phyloP scores from a whole-genome alignment of 805 yeast genomes.

The Ogataea trehalophila region DNA sequence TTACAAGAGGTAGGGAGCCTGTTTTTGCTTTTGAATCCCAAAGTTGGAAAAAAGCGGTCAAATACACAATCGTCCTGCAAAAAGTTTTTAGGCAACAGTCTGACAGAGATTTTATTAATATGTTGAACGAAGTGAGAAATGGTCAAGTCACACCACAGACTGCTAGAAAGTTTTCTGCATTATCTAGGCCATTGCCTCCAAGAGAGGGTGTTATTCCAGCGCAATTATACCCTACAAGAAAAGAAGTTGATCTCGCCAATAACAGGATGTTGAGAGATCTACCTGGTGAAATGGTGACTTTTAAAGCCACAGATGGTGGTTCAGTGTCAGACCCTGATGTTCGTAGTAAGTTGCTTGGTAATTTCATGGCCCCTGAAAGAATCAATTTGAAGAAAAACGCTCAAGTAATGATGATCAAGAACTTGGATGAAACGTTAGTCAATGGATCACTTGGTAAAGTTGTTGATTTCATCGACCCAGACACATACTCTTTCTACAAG shows the following conservation, averaged over 20 bases:
- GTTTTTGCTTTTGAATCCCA: conserved; percentile 61
- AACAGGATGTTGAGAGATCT: conserved; percentile 41
- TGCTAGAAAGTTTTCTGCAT: conserved; percentile 41
- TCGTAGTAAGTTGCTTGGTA: conserved; percentile 42
- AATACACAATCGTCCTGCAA: conserved; percentile 51
- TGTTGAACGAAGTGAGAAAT: conserved; percentile 70
- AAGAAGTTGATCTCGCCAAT: conserved; percentile 69
- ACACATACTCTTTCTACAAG: conserved; percentile 40
- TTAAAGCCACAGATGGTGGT: conserved; percentile 55
- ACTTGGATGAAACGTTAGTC: conserved; percentile 65
- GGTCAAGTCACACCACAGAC: conserved; percentile 53
- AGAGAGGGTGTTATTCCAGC: conserved; percentile 66
- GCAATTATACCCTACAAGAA: conserved; percentile 66
- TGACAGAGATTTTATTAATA: conserved; percentile 61
- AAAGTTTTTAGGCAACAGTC: conserved; percentile 76
- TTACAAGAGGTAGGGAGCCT: conserved; percentile 33
- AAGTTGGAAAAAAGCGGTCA: conserved; percentile 57
- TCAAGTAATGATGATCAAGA: conserved; percentile 80
- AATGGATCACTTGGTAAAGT: conserved; percentile 77
- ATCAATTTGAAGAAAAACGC: conserved; percentile 63
- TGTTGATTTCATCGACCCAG: conserved; percentile 39
- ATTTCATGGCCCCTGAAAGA: conserved; percentile 58
- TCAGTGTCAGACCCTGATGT: conserved; percentile 33
- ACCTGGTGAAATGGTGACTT: conserved; percentile 40
- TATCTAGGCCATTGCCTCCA: conserved; percentile 47